These are phyloP conservation scores for Aegilops sharonensis DNA, from an alignment of 176 grass and related monocot species.

Conservation along the genomic window DNA sequence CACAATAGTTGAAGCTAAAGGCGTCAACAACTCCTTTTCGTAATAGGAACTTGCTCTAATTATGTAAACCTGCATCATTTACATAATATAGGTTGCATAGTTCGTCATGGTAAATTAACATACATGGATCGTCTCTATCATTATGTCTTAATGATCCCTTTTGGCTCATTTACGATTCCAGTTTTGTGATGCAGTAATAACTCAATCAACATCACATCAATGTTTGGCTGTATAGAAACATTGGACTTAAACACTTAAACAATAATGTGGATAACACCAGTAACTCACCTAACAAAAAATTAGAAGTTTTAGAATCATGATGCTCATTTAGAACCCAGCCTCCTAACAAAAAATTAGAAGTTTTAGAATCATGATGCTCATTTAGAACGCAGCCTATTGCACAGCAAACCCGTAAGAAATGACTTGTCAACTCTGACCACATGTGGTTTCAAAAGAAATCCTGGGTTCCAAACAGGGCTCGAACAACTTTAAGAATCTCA, in stretches of 20 bases:
- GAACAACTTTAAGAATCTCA: slow-evolving; percentile 23
- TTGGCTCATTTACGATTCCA: background rate
- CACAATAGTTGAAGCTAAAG: background rate
- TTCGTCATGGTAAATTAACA: background rate
- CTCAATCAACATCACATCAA: background rate
- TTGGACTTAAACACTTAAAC: background rate
- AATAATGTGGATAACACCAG: background rate
- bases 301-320: no score
- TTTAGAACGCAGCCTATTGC: background rate
- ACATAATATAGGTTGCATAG: background rate
- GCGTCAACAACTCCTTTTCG: slow-evolving; percentile 27
- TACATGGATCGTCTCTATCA: background rate
- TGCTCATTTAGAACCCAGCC: background rate
- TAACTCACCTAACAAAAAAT: background rate
- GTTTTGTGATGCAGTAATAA: background rate
- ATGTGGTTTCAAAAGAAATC: background rate
- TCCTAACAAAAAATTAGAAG: background rate
- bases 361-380: background rate
- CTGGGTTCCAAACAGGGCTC: background rate
- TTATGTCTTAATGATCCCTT: background rate
- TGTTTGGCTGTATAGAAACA: background rate
- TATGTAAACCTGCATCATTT: slow-evolving; percentile 73
- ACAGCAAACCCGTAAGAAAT: background rate
- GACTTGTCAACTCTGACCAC: background rate
- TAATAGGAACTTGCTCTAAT: slow-evolving; percentile 65